Conservation (phyloP, 106 monocot genomes). For the Amphibolis antarctica region DNA sequence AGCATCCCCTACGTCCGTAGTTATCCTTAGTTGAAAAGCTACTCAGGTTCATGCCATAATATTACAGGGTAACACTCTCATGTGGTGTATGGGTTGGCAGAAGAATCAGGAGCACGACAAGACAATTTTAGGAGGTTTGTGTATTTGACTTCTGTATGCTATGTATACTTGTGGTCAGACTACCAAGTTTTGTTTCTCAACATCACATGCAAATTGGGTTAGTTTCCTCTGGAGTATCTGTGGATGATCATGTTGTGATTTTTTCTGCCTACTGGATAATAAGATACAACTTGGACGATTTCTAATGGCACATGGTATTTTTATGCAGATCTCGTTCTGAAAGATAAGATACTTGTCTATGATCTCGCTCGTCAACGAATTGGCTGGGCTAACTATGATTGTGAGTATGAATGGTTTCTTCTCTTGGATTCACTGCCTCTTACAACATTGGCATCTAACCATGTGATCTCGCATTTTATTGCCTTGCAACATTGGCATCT, state of each 20-base stretch:
- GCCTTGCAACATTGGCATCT: no score
- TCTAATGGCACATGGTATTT: neutral
- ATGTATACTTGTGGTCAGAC: neutral
- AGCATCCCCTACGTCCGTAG: no score
- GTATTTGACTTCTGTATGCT: neutral
- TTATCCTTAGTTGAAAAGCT: no score
- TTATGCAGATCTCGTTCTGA: constrained; percentile 76
- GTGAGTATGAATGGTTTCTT: constrained; percentile 28
- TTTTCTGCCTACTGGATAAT: neutral
- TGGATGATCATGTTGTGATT: neutral
- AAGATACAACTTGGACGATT: no score
- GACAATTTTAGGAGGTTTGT: constrained; percentile 93
- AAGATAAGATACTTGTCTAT: constrained; percentile 94
- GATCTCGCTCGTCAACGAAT: constrained; percentile 71
- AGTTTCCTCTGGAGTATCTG: neutral
- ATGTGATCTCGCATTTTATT: neutral
- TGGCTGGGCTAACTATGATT: constrained; percentile 78
- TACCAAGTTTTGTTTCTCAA: neutral
- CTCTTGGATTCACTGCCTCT: neutral
- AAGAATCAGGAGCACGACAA: constrained; percentile 59
- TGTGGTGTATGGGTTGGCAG: constrained; percentile 99
- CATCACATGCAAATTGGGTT: neutral
- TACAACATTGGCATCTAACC: neutral
- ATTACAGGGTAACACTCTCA: constrained; percentile 46
- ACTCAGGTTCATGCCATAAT: neutral